Conservation (phyloP, 2,329 filamentous ascomycete genomes). For the Aspergillus tubingensis region DNA sequence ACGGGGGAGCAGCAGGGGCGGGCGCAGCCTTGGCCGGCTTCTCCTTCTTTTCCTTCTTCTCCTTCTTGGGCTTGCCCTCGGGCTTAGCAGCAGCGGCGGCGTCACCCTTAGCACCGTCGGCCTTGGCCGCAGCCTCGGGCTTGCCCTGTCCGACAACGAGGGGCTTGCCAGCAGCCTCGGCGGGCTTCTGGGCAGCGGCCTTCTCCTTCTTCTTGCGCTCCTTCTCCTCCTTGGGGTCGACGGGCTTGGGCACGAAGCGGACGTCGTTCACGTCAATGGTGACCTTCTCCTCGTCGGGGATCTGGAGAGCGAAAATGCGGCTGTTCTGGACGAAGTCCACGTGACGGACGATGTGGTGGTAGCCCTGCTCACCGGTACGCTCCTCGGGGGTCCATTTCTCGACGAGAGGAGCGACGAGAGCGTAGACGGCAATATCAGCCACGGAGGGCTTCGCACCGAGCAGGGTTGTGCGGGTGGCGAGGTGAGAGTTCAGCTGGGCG, state of each 20-base stretch:
- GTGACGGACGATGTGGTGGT: conserved; percentile 87
- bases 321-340: conserved; percentile 95
- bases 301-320: conserved; percentile 65
- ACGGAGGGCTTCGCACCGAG: conserved; percentile 87
- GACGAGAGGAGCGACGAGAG: conserved; percentile 73
- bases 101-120: conserved; percentile 53
- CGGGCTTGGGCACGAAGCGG: conserved; percentile 81
- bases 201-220: conserved; percentile 97
- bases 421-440: conserved; percentile 82
- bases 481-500: conserved; percentile 78
- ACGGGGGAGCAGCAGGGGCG: conserved; percentile 71
- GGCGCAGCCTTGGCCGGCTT: conserved; percentile 79
- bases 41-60: conserved; percentile 57
- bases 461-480: conserved; percentile 83
- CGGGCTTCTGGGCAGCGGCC: conserved; percentile 46
- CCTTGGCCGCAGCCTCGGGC: conserved; percentile 56
- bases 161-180: conserved; percentile 32
- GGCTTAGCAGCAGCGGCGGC: conserved; percentile 40
- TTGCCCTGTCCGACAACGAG: conserved; percentile 43
- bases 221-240: conserved; percentile 93
- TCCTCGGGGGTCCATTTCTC: conserved; percentile 80
- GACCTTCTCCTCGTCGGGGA: conserved; percentile 74
- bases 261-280: conserved; percentile 76
- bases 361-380: conserved; percentile 83
- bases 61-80: conserved; percentile 58